Conservation (phyloP, 2,329 filamentous ascomycete genomes). For the Sporothrix curviconia region DNA sequence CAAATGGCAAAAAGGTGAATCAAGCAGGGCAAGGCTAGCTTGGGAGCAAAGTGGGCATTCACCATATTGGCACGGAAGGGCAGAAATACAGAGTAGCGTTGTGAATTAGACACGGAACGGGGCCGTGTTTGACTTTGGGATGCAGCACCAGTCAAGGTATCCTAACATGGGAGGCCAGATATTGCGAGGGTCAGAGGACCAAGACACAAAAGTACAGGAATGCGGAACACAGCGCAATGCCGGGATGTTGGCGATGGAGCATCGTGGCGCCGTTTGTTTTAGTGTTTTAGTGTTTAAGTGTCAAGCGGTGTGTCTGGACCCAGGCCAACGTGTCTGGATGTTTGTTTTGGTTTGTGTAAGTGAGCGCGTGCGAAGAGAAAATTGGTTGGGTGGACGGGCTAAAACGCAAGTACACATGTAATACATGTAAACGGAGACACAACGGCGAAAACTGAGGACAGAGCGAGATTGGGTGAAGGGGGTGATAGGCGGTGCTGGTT, state of each 20-base stretch:
- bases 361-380: not conserved
- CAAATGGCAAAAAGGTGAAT: not conserved
- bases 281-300: not conserved
- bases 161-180: constrained; percentile 19
- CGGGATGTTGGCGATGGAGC: not conserved
- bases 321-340: not conserved
- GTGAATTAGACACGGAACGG: constrained; percentile 21
- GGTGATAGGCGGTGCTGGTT: constrained; percentile 9
- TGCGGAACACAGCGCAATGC: not conserved
- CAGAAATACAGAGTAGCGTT: constrained; percentile 11
- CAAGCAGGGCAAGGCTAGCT: constrained; percentile 16
- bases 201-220: constrained; percentile 12
- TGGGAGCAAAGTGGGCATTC: constrained; percentile 5
- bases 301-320: not conserved
- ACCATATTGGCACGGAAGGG: constrained; percentile 27
- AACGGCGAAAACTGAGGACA: not conserved
- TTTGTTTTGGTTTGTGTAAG: not conserved
- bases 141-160: constrained; percentile 14
- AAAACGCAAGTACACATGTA: too few relatives aligned
- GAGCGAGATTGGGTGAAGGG: constrained; percentile 2
- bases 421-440: not conserved
- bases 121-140: constrained; percentile 26
- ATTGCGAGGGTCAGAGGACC: too few relatives aligned
- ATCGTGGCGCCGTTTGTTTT: not conserved
- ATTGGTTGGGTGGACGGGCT: constrained; percentile 1